Base-by-base conservation (phyloP, 1,284 basidiomycete genomes). In the Pascua sp. region DNA sequence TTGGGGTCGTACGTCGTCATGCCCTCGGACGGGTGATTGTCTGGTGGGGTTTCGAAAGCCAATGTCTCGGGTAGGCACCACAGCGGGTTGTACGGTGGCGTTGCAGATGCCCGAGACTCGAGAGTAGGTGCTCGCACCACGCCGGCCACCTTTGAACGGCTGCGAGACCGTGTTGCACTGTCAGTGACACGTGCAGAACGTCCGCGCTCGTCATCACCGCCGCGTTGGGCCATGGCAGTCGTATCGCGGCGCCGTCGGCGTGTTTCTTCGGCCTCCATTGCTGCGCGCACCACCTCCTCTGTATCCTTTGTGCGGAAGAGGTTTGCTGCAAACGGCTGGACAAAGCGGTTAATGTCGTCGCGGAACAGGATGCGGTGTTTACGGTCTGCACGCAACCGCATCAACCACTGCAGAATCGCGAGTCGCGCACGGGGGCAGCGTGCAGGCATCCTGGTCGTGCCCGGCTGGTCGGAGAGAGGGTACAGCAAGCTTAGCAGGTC, bases 341-440 rank as follows among this genome's bases (percentile, higher is more conserved):
- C 65, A 16, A 68, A 66, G 17, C 69, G 67, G 39, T 80, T 78
- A 39, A 82, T 76, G 47, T 82, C 76, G 32, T 70, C 69, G 16
- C 78, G 69, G 60, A 90, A 87, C 73, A 89, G 96, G 42, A 98
- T 75, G 13, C 88, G 83, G 72, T 99, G 96, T 67, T 93, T 89
- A 4, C 90, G 85, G 71, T 97, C 94, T 1, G 91, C 92, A 49
- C 96, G 83, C 18, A 98, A 80, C 11, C 92, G 86, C 79, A 94
- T 85, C 57, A 96, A 73, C 81, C 94, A 96, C 69, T 95, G 91
- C 10, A 98, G 79, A 2, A 89, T 83, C 3, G 84, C 80, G 15
- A 98, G 75, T 24, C 91, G 81, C 0, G 89, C 86, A 16, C 82
- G 80, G 0, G 83, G 75, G 37, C 86, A 88, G 32, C 69, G 62